Evolutionary conservation across 1,139 yeast genomes (phyloP), one percentile per base, ranked within the genome.

Genomic region (Diutina catenulata): DNA sequence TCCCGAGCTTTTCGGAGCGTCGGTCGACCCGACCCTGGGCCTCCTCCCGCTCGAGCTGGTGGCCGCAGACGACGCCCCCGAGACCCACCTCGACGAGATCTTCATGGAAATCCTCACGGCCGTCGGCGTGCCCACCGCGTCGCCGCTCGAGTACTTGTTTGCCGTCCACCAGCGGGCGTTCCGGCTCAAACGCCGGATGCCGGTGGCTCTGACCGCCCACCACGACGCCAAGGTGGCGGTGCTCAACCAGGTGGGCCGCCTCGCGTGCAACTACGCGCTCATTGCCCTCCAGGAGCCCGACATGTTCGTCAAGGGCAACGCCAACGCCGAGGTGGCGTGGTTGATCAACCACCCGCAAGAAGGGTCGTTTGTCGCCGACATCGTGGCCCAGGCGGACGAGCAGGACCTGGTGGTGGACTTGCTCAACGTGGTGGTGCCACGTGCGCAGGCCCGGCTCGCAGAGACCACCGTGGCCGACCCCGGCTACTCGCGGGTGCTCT

Each of bases 251-350:
- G 59, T 75, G 23, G 64, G 73, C 37, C 57, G 76, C 38, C 61
- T 79, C 37, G 56, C 76, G 11, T 63, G 80, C 13, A 76, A 82
- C 18, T 84, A 79, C 55, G 86, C 86, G 0, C 64, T 78, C 26
- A 76, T 83, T 27, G 59, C 80, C 27, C 76, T 83, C 49, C 86
- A 78, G 51, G 70, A 78, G 8, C 76, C 80, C 3, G 87, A 77
- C 42, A 71, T 80, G 77, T 77, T 78, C 43, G 47, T 65, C 27
- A 60, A 64, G 40, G 59, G 61, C 42, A 62, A 68, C 39, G 43
- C 64, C 20, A 45, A 54, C 8, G 43, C 43, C 5, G 49, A 62
- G 1, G 49, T 64, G 11, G 53, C 53, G 14, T 45, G 49, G 5
- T 53, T 65, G 37, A 41, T 49, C 28, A 51, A 56, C 28, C 59